A percentile compares a stretch with the other conserved stretches of the same genome.
These are phyloP conservation scores for Globisporangium nodosum DNA, from an alignment of 352 stramenopile species.

Conservation along the genomic window DNA sequence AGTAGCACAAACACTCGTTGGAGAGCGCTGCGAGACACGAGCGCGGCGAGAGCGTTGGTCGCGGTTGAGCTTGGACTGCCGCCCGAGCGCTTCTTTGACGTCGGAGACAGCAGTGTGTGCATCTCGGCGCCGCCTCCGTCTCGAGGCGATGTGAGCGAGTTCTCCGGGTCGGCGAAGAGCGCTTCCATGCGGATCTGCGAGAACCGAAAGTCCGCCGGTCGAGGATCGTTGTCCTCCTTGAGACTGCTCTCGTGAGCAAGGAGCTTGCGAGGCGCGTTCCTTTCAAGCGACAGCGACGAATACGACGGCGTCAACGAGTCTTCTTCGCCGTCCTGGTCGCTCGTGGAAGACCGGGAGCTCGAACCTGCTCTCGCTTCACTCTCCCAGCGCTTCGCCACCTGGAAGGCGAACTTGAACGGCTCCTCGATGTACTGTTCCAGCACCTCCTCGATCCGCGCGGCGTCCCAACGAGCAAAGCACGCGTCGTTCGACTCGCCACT, in stretches of 20 bases:
- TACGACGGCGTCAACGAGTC: not conserved
- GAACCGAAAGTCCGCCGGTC: slow-evolving; percentile 55
- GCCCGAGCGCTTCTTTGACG: slow-evolving; percentile 11
- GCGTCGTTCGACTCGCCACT: slow-evolving; percentile 30
- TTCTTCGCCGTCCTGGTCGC: not conserved
- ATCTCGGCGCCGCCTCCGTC: not conserved
- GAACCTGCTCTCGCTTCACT: not conserved
- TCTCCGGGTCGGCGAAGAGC: slow-evolving; percentile 37
- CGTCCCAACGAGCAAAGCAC: slow-evolving; percentile 30
- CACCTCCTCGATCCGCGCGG: slow-evolving; percentile 21
- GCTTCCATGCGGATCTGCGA: slow-evolving; percentile 77
- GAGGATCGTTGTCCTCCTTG: slow-evolving; percentile 28
- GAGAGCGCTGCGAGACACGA: slow-evolving; percentile 12
- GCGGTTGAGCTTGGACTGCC: slow-evolving; percentile 4
- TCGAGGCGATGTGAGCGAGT: slow-evolving; percentile 4
- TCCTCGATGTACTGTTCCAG: slow-evolving; percentile 32
- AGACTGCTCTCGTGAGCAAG: not conserved
- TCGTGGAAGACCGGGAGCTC: not conserved
- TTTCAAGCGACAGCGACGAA: not conserved
- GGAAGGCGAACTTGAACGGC: slow-evolving; percentile 67
- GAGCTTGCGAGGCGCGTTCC: not conserved
- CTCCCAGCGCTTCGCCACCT: slow-evolving; percentile 26
- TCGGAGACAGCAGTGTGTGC: slow-evolving; percentile 17
- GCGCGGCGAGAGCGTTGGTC: slow-evolving; percentile 10
- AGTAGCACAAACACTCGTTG: slow-evolving; percentile 21